These are phyloP conservation scores for Seiridium cupressi DNA, from an alignment of 2,329 filamentous ascomycete genomes.

Conservation along the genomic window DNA sequence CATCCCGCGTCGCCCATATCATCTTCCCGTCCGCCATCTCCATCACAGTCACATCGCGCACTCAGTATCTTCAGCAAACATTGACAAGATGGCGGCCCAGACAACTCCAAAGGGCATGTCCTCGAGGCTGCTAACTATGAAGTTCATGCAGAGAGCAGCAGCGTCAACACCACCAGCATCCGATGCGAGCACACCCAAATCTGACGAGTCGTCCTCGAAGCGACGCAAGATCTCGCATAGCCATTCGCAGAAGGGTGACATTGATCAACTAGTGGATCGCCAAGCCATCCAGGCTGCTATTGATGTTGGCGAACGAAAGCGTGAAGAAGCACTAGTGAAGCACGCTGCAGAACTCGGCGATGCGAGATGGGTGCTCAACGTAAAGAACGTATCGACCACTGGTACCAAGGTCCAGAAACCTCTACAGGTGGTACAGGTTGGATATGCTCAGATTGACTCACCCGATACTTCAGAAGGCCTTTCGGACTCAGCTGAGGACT, in stretches of 20 bases:
- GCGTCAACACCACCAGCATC: slow-evolving; percentile 43
- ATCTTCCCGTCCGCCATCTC: neutral
- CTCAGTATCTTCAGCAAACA: neutral
- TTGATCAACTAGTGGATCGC: slow-evolving; percentile 51
- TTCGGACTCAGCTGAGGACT: slow-evolving; percentile 14
- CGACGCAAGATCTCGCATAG: slow-evolving; percentile 53
- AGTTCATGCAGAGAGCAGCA: slow-evolving; percentile 92
- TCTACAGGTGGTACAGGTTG: slow-evolving; percentile 60
- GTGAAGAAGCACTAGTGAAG: slow-evolving; percentile 58
- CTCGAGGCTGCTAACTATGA: slow-evolving; percentile 87
- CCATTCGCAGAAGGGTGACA: slow-evolving; percentile 29
- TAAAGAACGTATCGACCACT: slow-evolving; percentile 32
- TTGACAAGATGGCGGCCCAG: slow-evolving; percentile 42
- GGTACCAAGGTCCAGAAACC: slow-evolving; percentile 32
- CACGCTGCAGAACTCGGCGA: slow-evolving; percentile 64
- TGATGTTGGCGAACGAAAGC: slow-evolving; percentile 65
- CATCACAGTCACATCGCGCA: slow-evolving; percentile 7
- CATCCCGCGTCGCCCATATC: neutral
- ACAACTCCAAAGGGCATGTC: slow-evolving; percentile 71
- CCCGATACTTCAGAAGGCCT: slow-evolving; percentile 20
- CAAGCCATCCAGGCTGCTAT: slow-evolving; percentile 62
- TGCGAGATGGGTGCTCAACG: slow-evolving; percentile 72
- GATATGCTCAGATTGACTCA: slow-evolving; percentile 44
- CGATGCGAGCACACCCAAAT: slow-evolving; percentile 40
- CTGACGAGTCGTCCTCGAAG: slow-evolving; percentile 56